These are phyloP conservation scores for Auricularia heimuer DNA, from an alignment of 768 basidiomycete species.

Conservation along the genomic window DNA sequence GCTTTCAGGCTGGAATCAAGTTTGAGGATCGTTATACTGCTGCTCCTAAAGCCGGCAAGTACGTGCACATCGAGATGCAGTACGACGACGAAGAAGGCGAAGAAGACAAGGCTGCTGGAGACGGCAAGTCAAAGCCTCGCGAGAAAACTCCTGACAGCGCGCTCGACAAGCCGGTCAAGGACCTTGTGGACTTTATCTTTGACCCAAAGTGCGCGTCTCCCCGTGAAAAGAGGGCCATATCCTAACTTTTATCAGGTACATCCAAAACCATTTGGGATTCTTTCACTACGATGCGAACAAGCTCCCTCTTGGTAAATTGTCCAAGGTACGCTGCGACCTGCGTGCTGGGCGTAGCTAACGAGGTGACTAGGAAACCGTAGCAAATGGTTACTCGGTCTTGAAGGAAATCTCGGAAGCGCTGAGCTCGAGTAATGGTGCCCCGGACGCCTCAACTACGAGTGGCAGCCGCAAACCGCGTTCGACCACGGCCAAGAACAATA, in stretches of 20 bases:
- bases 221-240: background rate
- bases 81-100: constrained; percentile 16
- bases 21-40: background rate
- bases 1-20: background rate
- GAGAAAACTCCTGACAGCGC: constrained; percentile 35
- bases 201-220: background rate
- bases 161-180: constrained; percentile 17
- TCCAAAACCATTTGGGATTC: constrained; percentile 40
- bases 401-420: constrained; percentile 46
- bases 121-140: constrained; percentile 17
- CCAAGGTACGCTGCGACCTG: background rate
- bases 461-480: constrained; percentile 22
- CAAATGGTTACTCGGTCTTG: constrained; percentile 47
- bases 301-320: constrained; percentile 40
- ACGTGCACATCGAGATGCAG: constrained; percentile 24
- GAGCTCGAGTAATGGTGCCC: constrained; percentile 26
- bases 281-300: constrained; percentile 63
- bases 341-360: constrained; percentile 20
- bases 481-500: background rate
- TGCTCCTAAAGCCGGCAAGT: background rate
- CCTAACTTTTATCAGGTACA: constrained; percentile 12
- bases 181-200: background rate
- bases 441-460: constrained; percentile 32
- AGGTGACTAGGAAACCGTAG: constrained; percentile 35
- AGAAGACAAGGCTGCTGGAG: constrained; percentile 15